A percentile compares a stretch with the other conserved stretches of the same genome.
Evolutionary conservation across 768 basidiomycete species (phyloP).

Genomic region (Boletus coccyginus): DNA sequence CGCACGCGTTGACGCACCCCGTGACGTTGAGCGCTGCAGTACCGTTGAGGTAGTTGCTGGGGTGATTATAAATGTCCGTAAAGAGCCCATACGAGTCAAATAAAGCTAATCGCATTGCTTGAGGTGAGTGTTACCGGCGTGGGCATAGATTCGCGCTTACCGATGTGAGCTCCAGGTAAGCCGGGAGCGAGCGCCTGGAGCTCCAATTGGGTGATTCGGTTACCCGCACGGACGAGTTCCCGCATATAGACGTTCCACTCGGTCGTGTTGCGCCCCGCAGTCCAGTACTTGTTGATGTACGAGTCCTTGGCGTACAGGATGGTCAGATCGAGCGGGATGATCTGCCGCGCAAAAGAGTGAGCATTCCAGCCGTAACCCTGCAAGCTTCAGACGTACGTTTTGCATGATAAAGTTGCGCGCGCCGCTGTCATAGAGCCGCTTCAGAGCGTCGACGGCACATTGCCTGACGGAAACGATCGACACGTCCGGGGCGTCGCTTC

Average conservation of each 20-base stretch:
- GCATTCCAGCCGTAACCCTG: neutral
- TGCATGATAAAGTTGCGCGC: slow-evolving; percentile 69
- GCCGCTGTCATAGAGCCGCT: slow-evolving; percentile 51
- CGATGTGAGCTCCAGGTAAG: slow-evolving; percentile 54
- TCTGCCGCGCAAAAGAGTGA: slow-evolving; percentile 32
- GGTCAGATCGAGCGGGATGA: slow-evolving; percentile 53
- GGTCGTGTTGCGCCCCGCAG: slow-evolving; percentile 48
- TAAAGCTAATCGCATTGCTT: slow-evolving; percentile 35
- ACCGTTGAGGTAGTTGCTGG: slow-evolving; percentile 52
- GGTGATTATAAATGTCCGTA: slow-evolving; percentile 37
- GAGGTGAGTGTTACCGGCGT: neutral
- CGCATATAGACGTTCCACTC: slow-evolving; percentile 57
- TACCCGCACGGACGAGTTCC: slow-evolving; percentile 47
- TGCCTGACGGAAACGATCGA: slow-evolving; percentile 55
- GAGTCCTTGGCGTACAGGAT: slow-evolving; percentile 46
- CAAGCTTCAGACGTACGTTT: slow-evolving; percentile 42
- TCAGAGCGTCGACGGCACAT: slow-evolving; percentile 62
- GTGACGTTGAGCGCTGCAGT: slow-evolving; percentile 61
- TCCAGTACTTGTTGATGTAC: slow-evolving; percentile 53
- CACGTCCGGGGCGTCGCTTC: slow-evolving; percentile 41
- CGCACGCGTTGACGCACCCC: slow-evolving; percentile 48
- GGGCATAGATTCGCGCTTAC: slow-evolving; percentile 29
- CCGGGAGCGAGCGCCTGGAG: slow-evolving; percentile 35
- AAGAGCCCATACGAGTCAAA: slow-evolving; percentile 65
- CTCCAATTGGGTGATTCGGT: too few relatives aligned